Base-by-base conservation (phyloP, 192 early-diverging fungal species). In the Geosiphon pyriformis region DNA sequence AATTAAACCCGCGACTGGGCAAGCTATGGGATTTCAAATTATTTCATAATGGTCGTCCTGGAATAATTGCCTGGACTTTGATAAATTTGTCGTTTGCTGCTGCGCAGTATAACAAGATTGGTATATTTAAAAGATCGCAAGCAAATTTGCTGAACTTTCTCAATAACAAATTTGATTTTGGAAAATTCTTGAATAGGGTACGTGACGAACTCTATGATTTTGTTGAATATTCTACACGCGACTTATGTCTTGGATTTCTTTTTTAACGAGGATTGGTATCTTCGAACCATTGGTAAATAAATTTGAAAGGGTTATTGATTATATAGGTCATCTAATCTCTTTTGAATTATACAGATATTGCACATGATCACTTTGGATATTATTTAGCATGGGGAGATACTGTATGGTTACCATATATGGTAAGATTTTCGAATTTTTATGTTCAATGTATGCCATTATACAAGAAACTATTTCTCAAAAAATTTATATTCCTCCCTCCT, bases 331-430 rank as follows among this genome's bases (percentile, higher is more conserved):
- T n/a, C 23, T 55, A 55, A 26, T 54, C 6, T 54, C 4, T 20
- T 20, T 55, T 29, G 15, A 42, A 42, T 10, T 42, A 10, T 42
- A 7, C 17, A 78, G 86, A 92, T 72, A 90, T 92, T 65, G 82
- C 81, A 58, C 90, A 92, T 73, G 90, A 92, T 71, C 90, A 92
- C 76, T 91, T 92, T 74, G 90, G 90, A 27, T 92, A 89, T 77
- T 90, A 91, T 77, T 80, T 91, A 26, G 86, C 88, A 22, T 91
- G 89, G 89, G 89, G 89, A 47, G 89, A 91, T 74, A 78, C 75
- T 47, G 89, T 90, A 23, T 91, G 88, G 89, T 74, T 91, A 35
- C 89, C 89, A 22, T 91, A 78, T 74, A 83, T 91, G 87, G 77
- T 82, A 70, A 63, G 56, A 53, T 33, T 18, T 12, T 63, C 34